phyloP scores from a whole-genome alignment of 768 basidiomycete species.

The Udeniomyces megalosporus region DNA sequence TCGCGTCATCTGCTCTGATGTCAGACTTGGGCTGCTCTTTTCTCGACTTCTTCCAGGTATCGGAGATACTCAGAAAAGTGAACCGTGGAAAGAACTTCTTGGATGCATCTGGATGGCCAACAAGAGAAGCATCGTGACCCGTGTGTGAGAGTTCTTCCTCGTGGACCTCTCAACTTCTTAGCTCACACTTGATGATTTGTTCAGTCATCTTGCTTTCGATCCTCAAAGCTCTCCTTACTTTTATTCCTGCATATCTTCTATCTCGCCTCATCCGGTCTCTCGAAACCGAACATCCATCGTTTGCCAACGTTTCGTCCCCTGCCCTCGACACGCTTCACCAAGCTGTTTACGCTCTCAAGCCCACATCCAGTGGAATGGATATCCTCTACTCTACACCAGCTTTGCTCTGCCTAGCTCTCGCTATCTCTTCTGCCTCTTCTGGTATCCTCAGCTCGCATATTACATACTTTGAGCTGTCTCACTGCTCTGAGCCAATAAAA shows the following conservation, averaged over 20 bases:
- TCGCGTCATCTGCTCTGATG: background rate
- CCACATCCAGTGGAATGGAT: too few species aligned
- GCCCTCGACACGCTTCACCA: too few species aligned
- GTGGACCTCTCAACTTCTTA: background rate
- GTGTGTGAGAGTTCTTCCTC: too few species aligned
- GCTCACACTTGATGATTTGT: background rate
- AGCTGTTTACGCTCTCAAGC: background rate
- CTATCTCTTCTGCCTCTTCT: background rate
- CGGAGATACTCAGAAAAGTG: too few species aligned
- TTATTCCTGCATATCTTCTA: constrained; percentile 5
- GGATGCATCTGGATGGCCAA: background rate
- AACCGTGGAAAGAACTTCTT: background rate
- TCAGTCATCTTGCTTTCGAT: background rate
- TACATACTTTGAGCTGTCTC: background rate
- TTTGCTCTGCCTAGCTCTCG: background rate
- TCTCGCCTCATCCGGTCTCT: constrained; percentile 5
- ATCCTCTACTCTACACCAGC: background rate
- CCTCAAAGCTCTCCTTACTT: constrained; percentile 7
- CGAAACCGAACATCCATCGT: background rate
- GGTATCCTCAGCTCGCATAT: background rate
- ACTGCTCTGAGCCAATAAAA: background rate
- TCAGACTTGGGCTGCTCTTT: background rate
- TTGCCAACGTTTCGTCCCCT: too few species aligned
- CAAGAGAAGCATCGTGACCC: background rate
- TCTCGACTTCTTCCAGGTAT: background rate